Conservation (phyloP, 1,284 basidiomycete species). For the Vanrija pseudolonga region DNA sequence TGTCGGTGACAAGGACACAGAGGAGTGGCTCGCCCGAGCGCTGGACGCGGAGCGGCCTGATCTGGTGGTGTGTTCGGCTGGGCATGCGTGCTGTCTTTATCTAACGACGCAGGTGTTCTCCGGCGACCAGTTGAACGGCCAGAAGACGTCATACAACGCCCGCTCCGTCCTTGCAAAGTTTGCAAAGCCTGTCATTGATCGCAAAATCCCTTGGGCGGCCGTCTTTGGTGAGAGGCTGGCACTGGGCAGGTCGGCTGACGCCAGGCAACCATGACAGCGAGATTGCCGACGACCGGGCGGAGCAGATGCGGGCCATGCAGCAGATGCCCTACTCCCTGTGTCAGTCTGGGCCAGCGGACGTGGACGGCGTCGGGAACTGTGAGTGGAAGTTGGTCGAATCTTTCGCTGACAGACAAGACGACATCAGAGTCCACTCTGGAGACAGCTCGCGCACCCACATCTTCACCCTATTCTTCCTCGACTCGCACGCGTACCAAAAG, state of each 20-base stretch:
- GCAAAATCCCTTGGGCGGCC: slow-evolving; percentile 79
- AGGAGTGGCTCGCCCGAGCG: slow-evolving; percentile 61
- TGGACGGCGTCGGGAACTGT: slow-evolving; percentile 86
- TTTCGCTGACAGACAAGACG: slow-evolving; percentile 55
- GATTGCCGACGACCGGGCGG: slow-evolving; percentile 56
- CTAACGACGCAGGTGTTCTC: slow-evolving; percentile 54
- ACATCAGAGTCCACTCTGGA: slow-evolving; percentile 42
- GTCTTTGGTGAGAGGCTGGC: slow-evolving; percentile 60
- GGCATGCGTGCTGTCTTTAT: background rate
- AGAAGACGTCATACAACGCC: slow-evolving; percentile 81
- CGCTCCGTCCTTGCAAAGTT: slow-evolving; percentile 84
- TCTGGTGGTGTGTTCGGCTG: slow-evolving; percentile 60
- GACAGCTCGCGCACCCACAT: slow-evolving; percentile 76
- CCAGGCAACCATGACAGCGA: slow-evolving; percentile 82
- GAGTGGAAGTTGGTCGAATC: slow-evolving; percentile 20
- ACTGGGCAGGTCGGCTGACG: background rate
- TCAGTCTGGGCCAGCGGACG: slow-evolving; percentile 68
- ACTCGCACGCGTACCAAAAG: slow-evolving; percentile 74
- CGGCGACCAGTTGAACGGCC: slow-evolving; percentile 78
- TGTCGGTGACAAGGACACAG: slow-evolving; percentile 69
- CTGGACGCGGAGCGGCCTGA: slow-evolving; percentile 85
- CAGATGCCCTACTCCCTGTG: slow-evolving; percentile 80
- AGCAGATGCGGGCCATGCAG: slow-evolving; percentile 68
- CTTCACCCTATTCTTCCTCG: slow-evolving; percentile 86
- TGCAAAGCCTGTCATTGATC: slow-evolving; percentile 67